Conservation (phyloP, 805 yeast species). For the Zygoascus bituminiphila region DNA sequence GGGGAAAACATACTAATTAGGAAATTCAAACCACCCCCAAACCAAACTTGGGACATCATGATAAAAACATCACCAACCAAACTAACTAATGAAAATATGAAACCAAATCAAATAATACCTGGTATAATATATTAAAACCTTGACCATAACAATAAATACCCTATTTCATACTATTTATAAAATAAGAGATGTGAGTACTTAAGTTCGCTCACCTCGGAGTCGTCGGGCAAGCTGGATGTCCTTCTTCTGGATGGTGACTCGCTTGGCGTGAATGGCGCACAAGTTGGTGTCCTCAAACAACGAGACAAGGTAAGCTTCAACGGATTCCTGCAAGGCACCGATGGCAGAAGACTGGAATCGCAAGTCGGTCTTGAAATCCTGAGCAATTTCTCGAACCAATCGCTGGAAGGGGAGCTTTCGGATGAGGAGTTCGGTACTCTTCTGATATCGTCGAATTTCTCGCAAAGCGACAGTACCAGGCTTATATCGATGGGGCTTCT, state of each 20-base stretch:
- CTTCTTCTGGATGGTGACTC: slow-evolving; percentile 97
- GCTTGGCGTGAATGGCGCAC: slow-evolving; percentile 98
- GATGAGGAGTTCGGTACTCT: slow-evolving; percentile 76
- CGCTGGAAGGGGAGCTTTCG: slow-evolving; percentile 90
- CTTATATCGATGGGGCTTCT: slow-evolving; percentile 90
- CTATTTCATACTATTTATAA: slow-evolving; percentile 5
- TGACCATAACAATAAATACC: slow-evolving; percentile 8
- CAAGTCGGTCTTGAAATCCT: slow-evolving; percentile 77
- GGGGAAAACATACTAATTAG: too few species aligned
- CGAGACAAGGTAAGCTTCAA: slow-evolving; percentile 95
- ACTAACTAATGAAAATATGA: neutral
- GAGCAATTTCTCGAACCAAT: slow-evolving; percentile 82
- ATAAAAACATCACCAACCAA: neutral
- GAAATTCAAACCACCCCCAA: too few species aligned
- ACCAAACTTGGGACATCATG: too few species aligned
- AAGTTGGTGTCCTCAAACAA: slow-evolving; percentile 95
- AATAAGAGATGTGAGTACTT: slow-evolving; percentile 7
- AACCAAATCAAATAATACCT: neutral
- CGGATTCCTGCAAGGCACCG: slow-evolving; percentile 93
- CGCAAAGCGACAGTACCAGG: slow-evolving; percentile 92
- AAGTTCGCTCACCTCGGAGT: slow-evolving; percentile 81
- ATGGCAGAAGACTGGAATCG: slow-evolving; percentile 86
- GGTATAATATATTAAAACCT: slow-evolving; percentile 6
- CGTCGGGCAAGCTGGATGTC: slow-evolving; percentile 91
- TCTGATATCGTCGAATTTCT: slow-evolving; percentile 89